These are phyloP conservation scores for Fusarium sp. DNA, from an alignment of 2,329 filamentous ascomycete genomes.

Conservation along the genomic window DNA sequence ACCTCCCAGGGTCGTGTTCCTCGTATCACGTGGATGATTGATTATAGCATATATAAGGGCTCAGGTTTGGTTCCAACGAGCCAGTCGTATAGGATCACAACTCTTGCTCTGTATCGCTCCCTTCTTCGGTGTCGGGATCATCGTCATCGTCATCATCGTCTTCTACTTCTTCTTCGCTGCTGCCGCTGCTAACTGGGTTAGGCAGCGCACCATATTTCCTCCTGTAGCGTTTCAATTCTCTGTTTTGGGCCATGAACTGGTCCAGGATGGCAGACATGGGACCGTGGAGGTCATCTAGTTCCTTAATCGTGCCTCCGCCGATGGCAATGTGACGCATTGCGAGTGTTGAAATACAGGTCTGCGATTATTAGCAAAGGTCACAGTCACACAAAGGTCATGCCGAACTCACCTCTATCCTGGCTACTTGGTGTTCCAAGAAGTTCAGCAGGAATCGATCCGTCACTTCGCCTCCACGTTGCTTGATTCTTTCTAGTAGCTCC, in stretches of 20 bases:
- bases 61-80: constrained; percentile 1
- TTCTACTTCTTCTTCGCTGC: constrained; percentile 34
- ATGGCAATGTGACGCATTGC: constrained; percentile 81
- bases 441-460: constrained; percentile 89
- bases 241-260: constrained; percentile 69
- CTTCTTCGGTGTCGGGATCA: constrained; percentile 42
- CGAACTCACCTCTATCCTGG: constrained; percentile 88
- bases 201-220: constrained; percentile 61
- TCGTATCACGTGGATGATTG: constrained; percentile 34
- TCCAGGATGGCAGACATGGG: constrained; percentile 80
- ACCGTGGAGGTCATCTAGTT: constrained; percentile 77
- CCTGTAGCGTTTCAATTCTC: constrained; percentile 72
- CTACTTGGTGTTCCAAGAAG: constrained; percentile 94
- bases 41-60: constrained; percentile 39
- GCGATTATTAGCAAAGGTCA: constrained; percentile 40
- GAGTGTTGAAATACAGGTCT: constrained; percentile 86
- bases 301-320: constrained; percentile 70
- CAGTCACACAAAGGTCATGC: constrained; percentile 67
- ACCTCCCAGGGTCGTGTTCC: constrained; percentile 21
- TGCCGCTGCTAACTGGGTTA: constrained; percentile 22
- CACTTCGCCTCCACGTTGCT: constrained; percentile 79
- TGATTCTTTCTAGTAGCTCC: constrained; percentile 78
- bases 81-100: constrained; percentile 18
- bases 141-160: constrained; percentile 38
- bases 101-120: constrained; percentile 48